Evolutionary conservation across 2,329 filamentous ascomycete genomes (phyloP).

Genomic region (Lachnellula willkommii): DNA sequence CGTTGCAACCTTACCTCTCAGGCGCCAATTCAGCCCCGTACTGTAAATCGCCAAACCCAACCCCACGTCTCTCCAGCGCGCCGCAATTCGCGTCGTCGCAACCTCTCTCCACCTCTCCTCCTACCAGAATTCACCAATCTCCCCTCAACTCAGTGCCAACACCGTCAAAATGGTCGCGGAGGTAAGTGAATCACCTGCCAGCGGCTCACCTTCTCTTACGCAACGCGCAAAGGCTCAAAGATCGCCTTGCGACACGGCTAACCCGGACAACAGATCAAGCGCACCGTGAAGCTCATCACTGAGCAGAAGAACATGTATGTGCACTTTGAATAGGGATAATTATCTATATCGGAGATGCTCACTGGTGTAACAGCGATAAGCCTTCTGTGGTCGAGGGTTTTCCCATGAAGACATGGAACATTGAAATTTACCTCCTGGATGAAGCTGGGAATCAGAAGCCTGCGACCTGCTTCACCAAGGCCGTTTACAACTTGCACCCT

Average conservation of each 20-base stretch:
- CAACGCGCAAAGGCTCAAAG: not conserved
- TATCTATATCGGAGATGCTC: slow-evolving; percentile 1
- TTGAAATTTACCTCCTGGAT: slow-evolving; percentile 78
- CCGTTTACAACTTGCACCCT: slow-evolving; percentile 86
- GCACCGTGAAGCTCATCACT: slow-evolving; percentile 87
- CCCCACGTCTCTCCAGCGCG: not conserved
- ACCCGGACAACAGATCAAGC: slow-evolving; percentile 55
- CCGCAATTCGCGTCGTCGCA: slow-evolving; percentile 3
- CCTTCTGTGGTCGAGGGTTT: slow-evolving; percentile 79
- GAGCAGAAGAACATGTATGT: slow-evolving; percentile 67
- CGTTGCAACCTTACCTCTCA: no score
- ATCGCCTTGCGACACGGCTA: not conserved
- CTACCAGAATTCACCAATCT: not conserved
- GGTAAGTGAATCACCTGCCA: slow-evolving; percentile 18
- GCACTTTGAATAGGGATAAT: not conserved
- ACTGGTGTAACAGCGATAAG: slow-evolving; percentile 55
- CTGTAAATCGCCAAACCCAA: not conserved
- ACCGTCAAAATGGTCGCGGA: slow-evolving; percentile 30
- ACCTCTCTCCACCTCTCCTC: slow-evolving; percentile 3
- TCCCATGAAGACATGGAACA: slow-evolving; percentile 88
- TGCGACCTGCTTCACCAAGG: slow-evolving; percentile 85
- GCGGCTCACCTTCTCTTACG: not conserved
- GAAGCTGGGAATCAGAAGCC: slow-evolving; percentile 79
- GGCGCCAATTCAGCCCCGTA: no score
- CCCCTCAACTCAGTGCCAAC: not conserved